Evolutionary conservation across 768 basidiomycete species (phyloP), one percentile per base, ranked within the genome.

Genomic region (Kwoniella sp.): DNA sequence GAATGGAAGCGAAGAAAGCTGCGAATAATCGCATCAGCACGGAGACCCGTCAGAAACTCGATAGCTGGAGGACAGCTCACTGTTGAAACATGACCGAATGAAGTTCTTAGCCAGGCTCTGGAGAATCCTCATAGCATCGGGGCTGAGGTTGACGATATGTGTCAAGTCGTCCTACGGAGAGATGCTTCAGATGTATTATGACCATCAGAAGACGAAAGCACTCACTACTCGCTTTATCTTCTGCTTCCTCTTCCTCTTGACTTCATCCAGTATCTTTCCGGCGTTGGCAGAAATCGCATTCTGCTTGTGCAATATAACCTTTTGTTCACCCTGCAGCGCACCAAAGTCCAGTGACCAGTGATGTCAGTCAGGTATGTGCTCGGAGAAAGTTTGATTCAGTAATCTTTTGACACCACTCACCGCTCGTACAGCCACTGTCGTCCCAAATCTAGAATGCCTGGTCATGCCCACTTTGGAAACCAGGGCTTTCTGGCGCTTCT

Each of bases 381-480:
- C n/a, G n/a, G n/a, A n/a, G 41, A 11, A 11, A 11, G 11, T 11
- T 45, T n/a, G n/a, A 45, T 45, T n/a, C 11, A 45, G 13, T 11
- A n/a, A n/a, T n/a, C n/a, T n/a, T n/a, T n/a, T n/a, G n/a, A n/a
- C n/a, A 17, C 20, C 8, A 69, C 79, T 60, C 29, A 82, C 82
- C 15, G 90, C 83, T 67, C 85, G 86, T 58, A 99, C 89, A 23
- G 89, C 83, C 69, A 98, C 89, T 9, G 94, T 98, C 1, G 96
- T 98, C 1, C 96, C 96, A 81, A 99, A 99, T 54, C 94, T 88
- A 26, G 93, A 92, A 82, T 99, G 96, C 31, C 96, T 86, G 23
- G 92, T 90, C 57, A 88, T 81, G 4, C 86, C 83, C 54, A 84
- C 82, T 54, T 86, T 84, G 0, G 86, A 84, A 26, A 85, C 77